Evolutionary conservation across 164 flowering plant genomes (phyloP).

Genomic region (Cinnamomum chago): DNA sequence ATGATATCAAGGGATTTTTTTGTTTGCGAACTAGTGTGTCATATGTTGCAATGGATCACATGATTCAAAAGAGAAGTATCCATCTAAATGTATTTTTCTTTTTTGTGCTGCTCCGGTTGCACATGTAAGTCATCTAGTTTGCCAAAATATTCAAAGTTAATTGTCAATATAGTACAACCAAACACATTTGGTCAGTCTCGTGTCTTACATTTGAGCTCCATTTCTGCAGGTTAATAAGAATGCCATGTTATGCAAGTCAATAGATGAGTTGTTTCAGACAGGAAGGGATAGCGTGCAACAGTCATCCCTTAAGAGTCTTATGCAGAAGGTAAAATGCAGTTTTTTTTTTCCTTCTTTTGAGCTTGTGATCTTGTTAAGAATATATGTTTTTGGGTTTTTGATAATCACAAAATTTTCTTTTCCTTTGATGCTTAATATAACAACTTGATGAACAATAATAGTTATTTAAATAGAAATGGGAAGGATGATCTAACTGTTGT

Average conservation of each 20-base stretch:
- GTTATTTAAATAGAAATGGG: neutral
- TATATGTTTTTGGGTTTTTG: neutral
- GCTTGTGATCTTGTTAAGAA: neutral
- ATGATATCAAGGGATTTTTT: too few relatives aligned
- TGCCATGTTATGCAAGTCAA: constrained; percentile 60
- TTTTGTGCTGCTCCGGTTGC: too few relatives aligned
- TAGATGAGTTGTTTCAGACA: constrained; percentile 64
- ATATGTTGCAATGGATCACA: too few relatives aligned
- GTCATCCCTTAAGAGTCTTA: constrained; percentile 46
- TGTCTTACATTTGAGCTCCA: neutral
- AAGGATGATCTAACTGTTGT: too few relatives aligned
- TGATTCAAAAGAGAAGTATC: too few relatives aligned
- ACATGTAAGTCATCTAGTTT: neutral
- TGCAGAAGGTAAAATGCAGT: constrained; percentile 44
- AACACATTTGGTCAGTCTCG: too few relatives aligned
- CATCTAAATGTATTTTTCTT: too few relatives aligned
- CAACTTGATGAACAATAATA: neutral
- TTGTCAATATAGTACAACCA: too few relatives aligned
- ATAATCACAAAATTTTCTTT: neutral
- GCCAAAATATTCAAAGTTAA: neutral
- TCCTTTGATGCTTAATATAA: neutral
- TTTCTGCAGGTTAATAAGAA: constrained; percentile 72
- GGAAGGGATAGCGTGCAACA: constrained; percentile 49
- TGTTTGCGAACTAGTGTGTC: too few relatives aligned
- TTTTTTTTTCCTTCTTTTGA: neutral